Base-by-base conservation (phyloP, 2,329 filamentous ascomycete species). In the Pyrenochaeta sp. region DNA sequence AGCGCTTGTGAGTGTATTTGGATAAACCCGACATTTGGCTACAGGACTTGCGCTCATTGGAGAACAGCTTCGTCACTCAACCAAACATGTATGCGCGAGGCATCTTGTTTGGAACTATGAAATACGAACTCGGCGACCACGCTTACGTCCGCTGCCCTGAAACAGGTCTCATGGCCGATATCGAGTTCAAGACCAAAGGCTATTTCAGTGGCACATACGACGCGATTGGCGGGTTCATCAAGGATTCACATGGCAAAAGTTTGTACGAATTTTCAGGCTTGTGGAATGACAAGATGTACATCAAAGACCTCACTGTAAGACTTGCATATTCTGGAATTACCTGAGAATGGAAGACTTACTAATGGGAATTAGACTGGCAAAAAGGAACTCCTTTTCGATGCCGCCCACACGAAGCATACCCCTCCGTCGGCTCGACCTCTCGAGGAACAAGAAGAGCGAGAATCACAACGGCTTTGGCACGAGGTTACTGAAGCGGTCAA, bases 41-140 rank as follows among this genome's bases (percentile, higher is more conserved):
- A n/a, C n/a, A n/a, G n/a, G n/a, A n/a, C n/a, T n/a, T n/a, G n/a
- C n/a, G 55, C 52, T 60, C 38, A 61, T 49, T 19, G 11, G 11
- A 18, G 20, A 14, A n/a, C 20, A 95, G 90, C 73, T 89, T 95
- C 64, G 75, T 97, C 38, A 97, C 94, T 4, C 94, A 99, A 67
- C 94, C 94, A 13, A 99, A 99, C 76, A 99, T 99, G 91, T 99
- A 99, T 71, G 94, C 93, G 15, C 84, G 94, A 51, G 93, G 94
- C 23, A 97, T 99, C 48, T 79, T 99, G 7, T 96, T 99, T 64
- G 94, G 94, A 34, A 97, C 96, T 72, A 97, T 99, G 94, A 97
- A 96, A 73, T 99, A 97, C 72, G 94, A 99, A 76, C 84, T 99
- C 6, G 94, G 93, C 53, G 93, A 97, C 69, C 92, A 96, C 75